Evolutionary conservation across 1,284 basidiomycete species (phyloP), one percentile per base, ranked within the genome.

Genomic region (Boletus subluridellus): DNA sequence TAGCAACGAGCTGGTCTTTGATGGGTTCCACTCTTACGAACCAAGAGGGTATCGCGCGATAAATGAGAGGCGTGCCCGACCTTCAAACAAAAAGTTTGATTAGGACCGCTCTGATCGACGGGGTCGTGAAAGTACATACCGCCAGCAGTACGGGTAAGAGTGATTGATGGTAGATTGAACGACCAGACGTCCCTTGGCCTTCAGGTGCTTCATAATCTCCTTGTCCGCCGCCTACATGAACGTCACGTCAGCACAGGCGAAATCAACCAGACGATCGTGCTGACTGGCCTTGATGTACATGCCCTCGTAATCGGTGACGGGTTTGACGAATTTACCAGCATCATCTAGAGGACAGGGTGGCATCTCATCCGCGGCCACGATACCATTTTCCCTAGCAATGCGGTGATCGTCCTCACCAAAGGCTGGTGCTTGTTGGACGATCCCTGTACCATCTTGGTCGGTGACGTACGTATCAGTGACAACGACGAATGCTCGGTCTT

Each of bases 331-430:
- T 60, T 83, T 80, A 10, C 95, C 95, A 15, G 80, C 78, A 68
- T 98, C 96, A 68, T 99, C 92, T 58, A 99, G 83, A 38, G 97
- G 97, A 74, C 94, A 98, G 3, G 97, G 97, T 0, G 97, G 95
- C 81, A 94, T 87, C 73, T 96, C 94, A 57, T 98, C 95, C 1
- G 85, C 79, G 32, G 80, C 79, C 37, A 98, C 77, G 60, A 98
- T 83, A 30, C 89, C 92, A 70, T 97, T 82, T 3, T 86, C 87
- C 60, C 98, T 82, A 34, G 92, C 88, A 66, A 99, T 85, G 60
- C 96, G 92, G 76, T 98, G 93, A 84, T 99, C 97, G 69, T 99
- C 97, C 70, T 98, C 97, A 81, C 97, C 97, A 70, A 98, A 99
- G 0, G 92, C 95, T 2, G 97, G 97, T 1, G 97, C 95, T 78